Evolutionary conservation across 805 yeast species (phyloP).

Genomic region (Maudiozyma pseudohumilis): DNA sequence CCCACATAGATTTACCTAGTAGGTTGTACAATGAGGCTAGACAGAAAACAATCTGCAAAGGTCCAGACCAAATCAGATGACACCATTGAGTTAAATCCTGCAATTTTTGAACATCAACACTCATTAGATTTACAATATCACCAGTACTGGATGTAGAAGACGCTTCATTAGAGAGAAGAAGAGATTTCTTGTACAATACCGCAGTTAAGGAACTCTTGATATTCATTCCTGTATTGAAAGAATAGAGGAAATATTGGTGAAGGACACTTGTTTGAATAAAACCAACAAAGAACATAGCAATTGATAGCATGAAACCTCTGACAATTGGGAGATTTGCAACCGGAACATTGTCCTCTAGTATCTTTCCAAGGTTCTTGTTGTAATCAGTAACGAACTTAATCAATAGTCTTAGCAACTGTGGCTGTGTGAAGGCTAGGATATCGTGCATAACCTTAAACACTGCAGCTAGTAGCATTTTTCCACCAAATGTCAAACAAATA

Average conservation of each 20-base stretch:
- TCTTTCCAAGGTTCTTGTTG: conserved; percentile 26
- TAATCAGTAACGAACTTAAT: conserved; percentile 49
- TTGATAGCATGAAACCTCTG: conserved; percentile 65
- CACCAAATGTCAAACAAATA: conserved; percentile 62
- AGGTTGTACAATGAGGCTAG: conserved; percentile 59
- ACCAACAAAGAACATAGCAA: conserved; percentile 65
- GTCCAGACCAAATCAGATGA: conserved; percentile 85
- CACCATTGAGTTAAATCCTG: conserved; percentile 75
- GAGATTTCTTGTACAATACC: conserved; percentile 55
- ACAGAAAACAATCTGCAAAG: conserved; percentile 76
- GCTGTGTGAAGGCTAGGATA: conserved; percentile 74
- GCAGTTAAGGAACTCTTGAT: conserved; percentile 62
- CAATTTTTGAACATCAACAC: conserved; percentile 83
- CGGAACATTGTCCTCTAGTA: background rate
- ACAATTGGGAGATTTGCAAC: conserved; percentile 49
- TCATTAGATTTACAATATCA: conserved; percentile 88
- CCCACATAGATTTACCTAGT: conserved; percentile 90
- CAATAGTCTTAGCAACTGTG: conserved; percentile 62
- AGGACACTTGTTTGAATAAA: conserved; percentile 67
- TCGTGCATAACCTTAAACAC: conserved; percentile 67
- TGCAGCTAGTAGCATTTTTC: conserved; percentile 60
- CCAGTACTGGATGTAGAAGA: conserved; percentile 71
- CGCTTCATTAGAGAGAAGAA: conserved; percentile 62
- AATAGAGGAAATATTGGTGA: conserved; percentile 71
- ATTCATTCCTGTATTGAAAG: conserved; percentile 68